These are phyloP conservation scores for Rusavskia elegans DNA, from an alignment of 495 filamentous ascomycete species.

Conservation along the genomic window DNA sequence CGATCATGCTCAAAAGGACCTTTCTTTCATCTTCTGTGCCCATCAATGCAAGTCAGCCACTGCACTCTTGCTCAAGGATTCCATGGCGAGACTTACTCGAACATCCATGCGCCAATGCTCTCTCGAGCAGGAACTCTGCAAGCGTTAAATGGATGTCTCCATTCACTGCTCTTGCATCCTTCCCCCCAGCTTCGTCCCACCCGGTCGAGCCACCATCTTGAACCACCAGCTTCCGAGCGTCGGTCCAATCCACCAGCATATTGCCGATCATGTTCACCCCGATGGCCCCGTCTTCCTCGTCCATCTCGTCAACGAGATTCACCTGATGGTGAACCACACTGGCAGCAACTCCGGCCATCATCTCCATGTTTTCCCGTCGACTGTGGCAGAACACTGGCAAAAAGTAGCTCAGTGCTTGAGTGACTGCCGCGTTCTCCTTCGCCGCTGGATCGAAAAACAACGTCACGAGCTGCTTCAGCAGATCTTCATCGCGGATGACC, in stretches of 20 bases:
- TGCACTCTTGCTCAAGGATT: no score
- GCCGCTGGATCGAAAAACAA: constrained; percentile 87
- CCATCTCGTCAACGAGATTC: constrained; percentile 37
- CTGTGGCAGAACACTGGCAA: constrained; percentile 89
- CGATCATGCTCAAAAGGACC: constrained; percentile 56
- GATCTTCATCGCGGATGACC: constrained; percentile 41
- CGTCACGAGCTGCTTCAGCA: constrained; percentile 68
- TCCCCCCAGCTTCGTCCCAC: constrained; percentile 32
- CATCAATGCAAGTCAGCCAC: no score
- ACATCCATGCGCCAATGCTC: constrained; percentile 34
- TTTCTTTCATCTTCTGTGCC: constrained; percentile 57
- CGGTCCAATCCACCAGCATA: constrained; percentile 89
- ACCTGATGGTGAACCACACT: constrained; percentile 49
- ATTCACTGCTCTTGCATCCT: constrained; percentile 32
- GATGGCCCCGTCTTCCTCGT: constrained; percentile 70
- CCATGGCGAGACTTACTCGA: constrained; percentile 31
- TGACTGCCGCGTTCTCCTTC: constrained; percentile 64
- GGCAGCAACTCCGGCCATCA: constrained; percentile 57
- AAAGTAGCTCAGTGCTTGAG: constrained; percentile 87
- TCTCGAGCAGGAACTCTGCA: constrained; percentile 45
- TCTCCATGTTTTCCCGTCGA: constrained; percentile 56
- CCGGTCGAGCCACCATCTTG: constrained; percentile 37
- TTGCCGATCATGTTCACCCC: constrained; percentile 55
- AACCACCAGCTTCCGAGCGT: constrained; percentile 71
- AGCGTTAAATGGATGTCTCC: constrained; percentile 54